A percentile compares a stretch with the other conserved stretches of the same genome.
Conservation (phyloP, 305 asterid genomes). For the Plantago coronopus region DNA sequence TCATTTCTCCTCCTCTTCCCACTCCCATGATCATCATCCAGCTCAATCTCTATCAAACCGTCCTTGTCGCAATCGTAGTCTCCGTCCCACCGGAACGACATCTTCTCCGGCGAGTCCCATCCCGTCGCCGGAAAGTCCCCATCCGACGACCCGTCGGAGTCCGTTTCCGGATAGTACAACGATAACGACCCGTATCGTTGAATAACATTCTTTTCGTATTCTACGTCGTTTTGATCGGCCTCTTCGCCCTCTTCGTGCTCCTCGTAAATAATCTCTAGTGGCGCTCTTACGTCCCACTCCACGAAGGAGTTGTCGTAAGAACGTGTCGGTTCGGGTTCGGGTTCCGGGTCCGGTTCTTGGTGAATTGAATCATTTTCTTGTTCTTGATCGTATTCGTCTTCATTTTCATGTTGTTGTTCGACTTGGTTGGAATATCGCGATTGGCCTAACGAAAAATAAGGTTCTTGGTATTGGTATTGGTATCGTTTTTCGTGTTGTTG, state of each 20-base stretch:
- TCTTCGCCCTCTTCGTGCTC: slow-evolving; percentile 50
- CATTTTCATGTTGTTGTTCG: not conserved
- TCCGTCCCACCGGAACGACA: slow-evolving; percentile 54
- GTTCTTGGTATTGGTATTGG: too few relatives aligned
- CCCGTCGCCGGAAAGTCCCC: slow-evolving; percentile 39
- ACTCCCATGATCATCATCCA: slow-evolving; percentile 28
- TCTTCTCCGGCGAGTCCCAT: slow-evolving; percentile 45
- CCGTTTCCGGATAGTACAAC: slow-evolving; percentile 79
- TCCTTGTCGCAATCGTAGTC: slow-evolving; percentile 40
- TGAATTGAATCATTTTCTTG: slow-evolving; percentile 6
- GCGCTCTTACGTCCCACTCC: slow-evolving; percentile 88
- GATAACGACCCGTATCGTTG: slow-evolving; percentile 62
- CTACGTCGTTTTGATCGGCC: slow-evolving; percentile 28
- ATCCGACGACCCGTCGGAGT: slow-evolving; percentile 58
- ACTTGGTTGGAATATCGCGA: slow-evolving; percentile 22
- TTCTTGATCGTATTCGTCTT: not conserved
- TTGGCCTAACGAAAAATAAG: too few relatives aligned
- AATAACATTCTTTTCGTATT: slow-evolving; percentile 31
- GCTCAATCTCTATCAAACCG: slow-evolving; percentile 68
- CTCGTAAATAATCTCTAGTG: slow-evolving; percentile 79
- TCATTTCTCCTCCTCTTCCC: slow-evolving; percentile 27
- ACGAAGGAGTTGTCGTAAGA: slow-evolving; percentile 36
- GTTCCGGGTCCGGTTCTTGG: slow-evolving; percentile 18
- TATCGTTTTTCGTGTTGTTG: not conserved
- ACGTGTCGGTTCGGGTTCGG: slow-evolving; percentile 9